Evolutionary conservation across 148 eudicot species (phyloP), one percentile per base, ranked within the genome.

Genomic region (Polygonum maritimum): DNA sequence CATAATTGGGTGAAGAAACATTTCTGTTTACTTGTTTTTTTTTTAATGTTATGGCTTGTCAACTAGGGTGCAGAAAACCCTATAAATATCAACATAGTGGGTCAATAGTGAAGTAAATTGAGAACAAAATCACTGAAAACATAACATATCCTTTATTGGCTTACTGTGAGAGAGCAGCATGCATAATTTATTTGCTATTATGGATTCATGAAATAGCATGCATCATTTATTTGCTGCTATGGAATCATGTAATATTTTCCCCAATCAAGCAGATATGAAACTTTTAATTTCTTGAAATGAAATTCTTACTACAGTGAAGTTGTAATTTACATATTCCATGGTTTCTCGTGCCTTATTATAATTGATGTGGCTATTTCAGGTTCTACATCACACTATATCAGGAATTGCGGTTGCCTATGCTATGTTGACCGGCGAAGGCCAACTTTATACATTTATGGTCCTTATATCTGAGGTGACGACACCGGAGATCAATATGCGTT

Each of bases 401-500:
- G 92, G 87, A 73, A 83, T 91, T 78, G 94, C 99, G 44, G 98
- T 96, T 75, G 92, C 97, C 71, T 96, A 96, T 80, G 83, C 99
- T 76, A 85, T 92, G 97, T 88, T 88, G 74, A 86, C 92, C 49
- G 97, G 98, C 78, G 99, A 96, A 87, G 99, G 98, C 57, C 99
- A 96, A 78, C 94, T 96, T 71, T 96, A 96, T 83, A 96, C 99
- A 15, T 96, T 86, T 80, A 96, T 96, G 99, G 92, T 92, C 63
- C 92, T 96, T 76, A 96, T 96, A 54, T 96, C 99, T 51, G 99
- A 96, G 82, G 86, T 92, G 81, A 96, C 99, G 54, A 96, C 99
- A 77, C 99, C 99, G 63, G 94, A 88, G 78, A 88, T 96, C 79
- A 96, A 96, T 78, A 82, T 96, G 92, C 85, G 99, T 84, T 96